A percentile compares a stretch with the other conserved stretches of the same genome.
Conservation (phyloP, 2,329 filamentous ascomycete genomes). For the Nothopassalora personata region DNA sequence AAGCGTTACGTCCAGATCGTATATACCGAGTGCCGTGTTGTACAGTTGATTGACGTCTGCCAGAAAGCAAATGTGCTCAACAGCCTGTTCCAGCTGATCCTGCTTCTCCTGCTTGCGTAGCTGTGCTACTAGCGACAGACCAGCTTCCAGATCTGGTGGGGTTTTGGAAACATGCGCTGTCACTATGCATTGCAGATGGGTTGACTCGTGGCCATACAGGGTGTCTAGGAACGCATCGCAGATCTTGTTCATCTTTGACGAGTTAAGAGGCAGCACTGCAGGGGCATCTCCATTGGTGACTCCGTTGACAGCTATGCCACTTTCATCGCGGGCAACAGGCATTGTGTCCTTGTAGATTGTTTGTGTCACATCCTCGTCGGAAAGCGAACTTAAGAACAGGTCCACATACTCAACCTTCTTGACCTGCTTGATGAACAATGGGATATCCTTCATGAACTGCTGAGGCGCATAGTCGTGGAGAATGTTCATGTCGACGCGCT, state of each 20-base stretch:
- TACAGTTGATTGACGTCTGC: slow-evolving; percentile 90
- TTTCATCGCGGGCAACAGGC: slow-evolving; percentile 25
- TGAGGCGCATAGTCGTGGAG: slow-evolving; percentile 86
- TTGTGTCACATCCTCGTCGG: slow-evolving; percentile 83
- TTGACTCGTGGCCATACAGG: slow-evolving; percentile 57
- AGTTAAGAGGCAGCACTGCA: slow-evolving; percentile 4
- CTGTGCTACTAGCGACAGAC: slow-evolving; percentile 70
- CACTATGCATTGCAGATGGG: slow-evolving; percentile 80
- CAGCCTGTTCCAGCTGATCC: slow-evolving; percentile 74
- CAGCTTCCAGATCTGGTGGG: slow-evolving; percentile 83
- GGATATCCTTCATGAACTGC: slow-evolving; percentile 73
- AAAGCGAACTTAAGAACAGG: slow-evolving; percentile 60
- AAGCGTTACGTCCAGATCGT: slow-evolving; percentile 83
- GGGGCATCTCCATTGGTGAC: background rate
- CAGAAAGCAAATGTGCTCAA: slow-evolving; percentile 96
- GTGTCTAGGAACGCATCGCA: slow-evolving; percentile 76
- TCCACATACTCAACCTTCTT: slow-evolving; percentile 78
- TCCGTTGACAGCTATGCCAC: slow-evolving; percentile 10
- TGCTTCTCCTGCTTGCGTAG: slow-evolving; percentile 59
- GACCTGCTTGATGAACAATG: slow-evolving; percentile 76
- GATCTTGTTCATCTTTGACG: slow-evolving; percentile 76
- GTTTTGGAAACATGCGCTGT: slow-evolving; percentile 92
- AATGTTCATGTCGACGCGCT: slow-evolving; percentile 97
- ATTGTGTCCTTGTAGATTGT: slow-evolving; percentile 91
- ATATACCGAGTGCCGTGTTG: slow-evolving; percentile 82